Base-by-base conservation (phyloP, 1,284 basidiomycete species). In the Fomitopsis betulina region DNA sequence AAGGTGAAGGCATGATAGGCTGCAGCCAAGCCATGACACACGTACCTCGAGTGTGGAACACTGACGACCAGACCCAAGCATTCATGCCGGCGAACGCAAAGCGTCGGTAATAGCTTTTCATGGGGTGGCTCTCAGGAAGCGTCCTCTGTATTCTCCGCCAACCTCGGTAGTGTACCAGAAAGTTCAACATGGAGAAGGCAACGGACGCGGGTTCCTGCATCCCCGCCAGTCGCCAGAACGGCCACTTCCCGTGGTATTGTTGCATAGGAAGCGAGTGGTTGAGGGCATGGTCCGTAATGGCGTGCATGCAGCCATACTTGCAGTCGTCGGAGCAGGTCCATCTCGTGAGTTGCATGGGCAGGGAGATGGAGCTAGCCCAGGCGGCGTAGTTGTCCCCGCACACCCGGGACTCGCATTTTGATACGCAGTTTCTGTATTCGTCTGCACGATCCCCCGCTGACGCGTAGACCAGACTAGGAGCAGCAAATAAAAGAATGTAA, bases 171-270 rank as follows among this genome's bases (percentile, higher is more conserved):
- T 98, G 93, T 25, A 82, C 83, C 73, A 79, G 84, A 32, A 97
- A 76, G 72, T 99, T 99, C 59, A 88, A 71, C 23, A 98, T 65
- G 7, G 93, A 96, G 76, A 98, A 98, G 33, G 87, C 71, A 56
- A 98, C 95, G 12, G 93, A 93, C 13, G 95, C 86, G 4, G 96
- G 96, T 73, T 99, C 97, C 73, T 99, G 97, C 73, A 94, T 89
- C 27, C 94, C 94, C 5, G 80, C 73, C 23, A 92, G 75, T 40
- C 94, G 81, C 83, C 87, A 89, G 72, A 98, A 98, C 0, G 94
- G 93, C 96, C 96, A 99, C 77, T 99, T 99, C 25, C 97, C 97
- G 67, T 94, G 85, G 72, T 92, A 98, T 68, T 97, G 95, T 56
- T 91, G 80, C 21, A 90, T 75, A 32, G 39, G 73, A 64, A 59